Conservation (phyloP, 371 early-diverging fungal genomes). For the Zychaea mexicana region DNA sequence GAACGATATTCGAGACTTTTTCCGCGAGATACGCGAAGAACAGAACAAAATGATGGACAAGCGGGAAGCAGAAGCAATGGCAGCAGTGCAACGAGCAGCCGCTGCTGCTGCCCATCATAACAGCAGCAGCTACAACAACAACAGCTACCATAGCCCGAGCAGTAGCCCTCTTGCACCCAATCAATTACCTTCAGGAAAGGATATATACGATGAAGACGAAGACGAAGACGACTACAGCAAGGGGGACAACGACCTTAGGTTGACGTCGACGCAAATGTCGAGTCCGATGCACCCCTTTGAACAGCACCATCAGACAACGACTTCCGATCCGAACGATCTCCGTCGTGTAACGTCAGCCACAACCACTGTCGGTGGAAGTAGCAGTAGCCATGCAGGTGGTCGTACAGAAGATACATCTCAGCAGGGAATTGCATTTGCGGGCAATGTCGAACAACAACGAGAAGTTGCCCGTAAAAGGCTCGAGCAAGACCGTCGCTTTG, state of each 20-base stretch:
- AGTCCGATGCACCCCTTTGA: slow-evolving; percentile 11
- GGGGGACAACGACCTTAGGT: background rate
- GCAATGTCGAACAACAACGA: slow-evolving; percentile 41
- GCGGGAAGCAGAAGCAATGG: slow-evolving; percentile 6
- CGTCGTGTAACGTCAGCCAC: slow-evolving; percentile 8
- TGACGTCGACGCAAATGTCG: slow-evolving; percentile 4
- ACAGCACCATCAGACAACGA: too few relatives aligned
- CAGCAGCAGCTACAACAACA: background rate
- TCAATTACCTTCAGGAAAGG: background rate
- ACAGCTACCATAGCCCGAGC: background rate
- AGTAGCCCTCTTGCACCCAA: too few relatives aligned
- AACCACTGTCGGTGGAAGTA: background rate
- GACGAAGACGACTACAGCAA: background rate
- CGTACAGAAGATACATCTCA: slow-evolving; percentile 6
- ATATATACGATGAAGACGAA: background rate
- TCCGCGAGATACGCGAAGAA: slow-evolving; percentile 14
- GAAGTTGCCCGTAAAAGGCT: slow-evolving; percentile 38
- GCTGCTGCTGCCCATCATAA: too few relatives aligned
- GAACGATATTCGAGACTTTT: slow-evolving; percentile 4
- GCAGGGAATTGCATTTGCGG: slow-evolving; percentile 47
- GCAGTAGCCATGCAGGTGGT: background rate
- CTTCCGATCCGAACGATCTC: slow-evolving; percentile 1
- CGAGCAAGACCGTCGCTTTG: slow-evolving; percentile 35
- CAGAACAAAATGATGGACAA: slow-evolving; percentile 10
- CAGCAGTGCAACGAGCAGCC: background rate